phyloP scores from a whole-genome alignment of 768 basidiomycete species.

The Amanita fuliginea region DNA sequence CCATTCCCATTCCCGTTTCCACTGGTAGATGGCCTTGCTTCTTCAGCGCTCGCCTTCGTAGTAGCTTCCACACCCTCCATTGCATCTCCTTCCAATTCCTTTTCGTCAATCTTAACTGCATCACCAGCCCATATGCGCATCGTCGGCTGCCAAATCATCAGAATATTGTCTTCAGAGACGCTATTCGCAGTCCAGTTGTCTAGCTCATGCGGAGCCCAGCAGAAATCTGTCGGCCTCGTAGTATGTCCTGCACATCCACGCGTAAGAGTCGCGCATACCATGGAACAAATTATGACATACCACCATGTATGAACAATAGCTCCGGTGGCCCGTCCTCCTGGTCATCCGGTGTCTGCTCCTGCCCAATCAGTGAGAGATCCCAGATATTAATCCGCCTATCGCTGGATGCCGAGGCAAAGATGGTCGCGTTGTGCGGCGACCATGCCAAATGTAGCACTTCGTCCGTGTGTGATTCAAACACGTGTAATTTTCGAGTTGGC shows the following conservation, averaged over 20 bases:
- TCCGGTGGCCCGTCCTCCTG: conserved; percentile 98
- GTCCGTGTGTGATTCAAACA: conserved; percentile 88
- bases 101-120: conserved; percentile 72
- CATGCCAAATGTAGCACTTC: conserved; percentile 91
- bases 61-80: conserved; percentile 65
- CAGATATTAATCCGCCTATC: conserved; percentile 92
- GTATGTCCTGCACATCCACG: conserved; percentile 59
- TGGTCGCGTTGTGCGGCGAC: conserved; percentile 87
- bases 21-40: conserved; percentile 9
- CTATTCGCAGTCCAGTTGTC: conserved; percentile 83
- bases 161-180: conserved; percentile 93
- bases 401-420: conserved; percentile 92
- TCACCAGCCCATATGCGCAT: conserved; percentile 92
- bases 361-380: conserved; percentile 86
- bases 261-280: not conserved
- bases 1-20: conserved; percentile 19
- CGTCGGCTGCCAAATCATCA: conserved; percentile 97
- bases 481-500: conserved; percentile 69
- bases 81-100: conserved; percentile 71
- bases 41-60: conserved; percentile 10
- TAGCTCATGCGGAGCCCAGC: conserved; percentile 78
- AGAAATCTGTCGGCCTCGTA: conserved; percentile 84
- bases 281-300: conserved; percentile 27
- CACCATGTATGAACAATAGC: conserved; percentile 91
- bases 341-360: conserved; percentile 96